Conservation (phyloP, 257 asterid species). For the Striga asiatica region DNA sequence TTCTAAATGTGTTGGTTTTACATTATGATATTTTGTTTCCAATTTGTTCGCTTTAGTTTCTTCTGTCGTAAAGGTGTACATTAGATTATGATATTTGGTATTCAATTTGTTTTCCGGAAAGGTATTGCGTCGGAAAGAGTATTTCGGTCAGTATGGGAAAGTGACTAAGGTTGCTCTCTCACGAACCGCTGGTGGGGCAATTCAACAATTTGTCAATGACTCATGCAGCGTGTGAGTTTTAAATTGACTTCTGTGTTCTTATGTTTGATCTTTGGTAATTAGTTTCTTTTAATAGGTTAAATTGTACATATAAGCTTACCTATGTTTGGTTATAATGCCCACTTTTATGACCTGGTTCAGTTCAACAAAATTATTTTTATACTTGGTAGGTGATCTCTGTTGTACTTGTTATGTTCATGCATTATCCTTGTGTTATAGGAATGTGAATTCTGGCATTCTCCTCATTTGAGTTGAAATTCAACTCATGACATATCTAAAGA, state of each 20-base stretch:
- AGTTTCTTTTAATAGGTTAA: not conserved
- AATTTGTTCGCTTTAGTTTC: slow-evolving; percentile 2
- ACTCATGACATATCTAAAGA: not conserved
- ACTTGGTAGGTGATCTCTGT: not conserved
- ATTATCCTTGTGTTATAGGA: not conserved
- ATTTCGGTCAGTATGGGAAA: slow-evolving; percentile 93
- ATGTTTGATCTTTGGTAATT: not conserved
- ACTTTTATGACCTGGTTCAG: not conserved
- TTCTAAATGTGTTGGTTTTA: not conserved
- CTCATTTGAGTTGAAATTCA: not conserved
- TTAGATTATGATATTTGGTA: too few species aligned
- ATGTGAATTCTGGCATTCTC: not conserved
- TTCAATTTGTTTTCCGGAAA: slow-evolving; percentile 28
- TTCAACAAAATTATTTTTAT: not conserved
- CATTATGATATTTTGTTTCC: not conserved
- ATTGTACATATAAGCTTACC: not conserved
- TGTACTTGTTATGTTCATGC: not conserved
- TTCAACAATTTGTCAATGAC: slow-evolving; percentile 77
- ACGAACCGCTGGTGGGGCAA: slow-evolving; percentile 84
- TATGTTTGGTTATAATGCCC: slow-evolving; percentile 8
- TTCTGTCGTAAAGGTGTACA: slow-evolving; percentile 12
- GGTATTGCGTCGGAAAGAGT: slow-evolving; percentile 70
- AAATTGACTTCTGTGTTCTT: slow-evolving; percentile 9
- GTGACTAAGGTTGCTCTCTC: slow-evolving; percentile 82
- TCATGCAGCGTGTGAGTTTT: slow-evolving; percentile 88